A percentile compares a stretch with the other conserved stretches of the same genome.
Evolutionary conservation across 2,329 filamentous ascomycete species (phyloP).

Genomic region (Neodidymelliopsis sp.): DNA sequence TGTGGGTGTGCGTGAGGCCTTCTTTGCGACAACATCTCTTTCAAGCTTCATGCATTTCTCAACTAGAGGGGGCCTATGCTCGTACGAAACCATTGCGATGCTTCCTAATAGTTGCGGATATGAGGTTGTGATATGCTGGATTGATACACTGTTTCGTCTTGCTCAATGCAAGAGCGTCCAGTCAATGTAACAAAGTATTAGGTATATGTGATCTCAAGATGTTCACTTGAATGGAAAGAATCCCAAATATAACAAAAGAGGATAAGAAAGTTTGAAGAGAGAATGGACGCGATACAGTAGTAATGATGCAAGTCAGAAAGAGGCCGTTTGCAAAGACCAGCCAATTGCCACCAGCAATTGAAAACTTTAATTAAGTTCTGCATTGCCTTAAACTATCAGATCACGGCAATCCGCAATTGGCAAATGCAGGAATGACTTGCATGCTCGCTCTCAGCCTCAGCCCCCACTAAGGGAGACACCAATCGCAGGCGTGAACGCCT

Average conservation of each 20-base stretch:
- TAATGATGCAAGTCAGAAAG: neutral
- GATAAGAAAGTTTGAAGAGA: neutral
- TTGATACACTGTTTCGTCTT: too few relatives aligned
- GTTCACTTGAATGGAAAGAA: too few relatives aligned
- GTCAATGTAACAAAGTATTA: too few relatives aligned
- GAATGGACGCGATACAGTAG: neutral
- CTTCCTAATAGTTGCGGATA: neutral
- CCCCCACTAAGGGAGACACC: slow-evolving; percentile 20
- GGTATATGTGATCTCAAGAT: too few relatives aligned
- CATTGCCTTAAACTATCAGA: slow-evolving; percentile 15
- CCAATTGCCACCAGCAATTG: slow-evolving; percentile 3
- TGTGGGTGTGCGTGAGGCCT: neutral
- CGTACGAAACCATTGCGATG: slow-evolving; percentile 19
- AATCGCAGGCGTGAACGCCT: neutral
- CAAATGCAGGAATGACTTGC: slow-evolving; percentile 23
- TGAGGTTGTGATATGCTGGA: neutral
- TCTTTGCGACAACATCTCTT: neutral
- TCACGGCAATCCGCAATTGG: slow-evolving; percentile 23
- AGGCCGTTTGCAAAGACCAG: slow-evolving; percentile 1
- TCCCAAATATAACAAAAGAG: too few relatives aligned
- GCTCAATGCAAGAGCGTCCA: too few relatives aligned
- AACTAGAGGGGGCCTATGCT: slow-evolving; percentile 22
- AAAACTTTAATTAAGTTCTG: slow-evolving; percentile 11
- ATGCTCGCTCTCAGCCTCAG: slow-evolving; percentile 27
- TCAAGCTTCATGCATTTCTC: slow-evolving; percentile 22